Percentiles rank a stretch among this genome's conserved stretches.
phyloP scores from a whole-genome alignment of 805 yeast genomes.

The Jamesozyma gamospora region DNA sequence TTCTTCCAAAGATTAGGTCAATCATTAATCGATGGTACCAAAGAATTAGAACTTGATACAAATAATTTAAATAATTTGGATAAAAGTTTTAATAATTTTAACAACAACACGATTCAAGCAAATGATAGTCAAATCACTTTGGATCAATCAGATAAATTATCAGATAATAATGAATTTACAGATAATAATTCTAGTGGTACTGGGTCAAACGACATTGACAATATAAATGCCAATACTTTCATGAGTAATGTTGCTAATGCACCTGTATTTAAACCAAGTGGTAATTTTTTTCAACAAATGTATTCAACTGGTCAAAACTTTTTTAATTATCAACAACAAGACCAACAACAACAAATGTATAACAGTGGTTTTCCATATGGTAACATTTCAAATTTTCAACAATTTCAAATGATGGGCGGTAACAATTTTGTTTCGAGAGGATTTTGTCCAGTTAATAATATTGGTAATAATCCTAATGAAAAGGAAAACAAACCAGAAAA shows the following conservation, averaged over 20 bases:
- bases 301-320: constrained; percentile 2
- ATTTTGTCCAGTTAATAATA: constrained; percentile 5
- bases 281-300: background rate
- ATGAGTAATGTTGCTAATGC: constrained; percentile 18
- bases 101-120: background rate
- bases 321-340: constrained; percentile 1
- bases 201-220: constrained; percentile 2
- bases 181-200: constrained; percentile 4
- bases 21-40: constrained; percentile 28
- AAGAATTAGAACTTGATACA: constrained; percentile 20
- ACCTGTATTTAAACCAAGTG: constrained; percentile 22
- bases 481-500: constrained; percentile 1
- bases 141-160: constrained; percentile 1
- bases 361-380: constrained; percentile 6
- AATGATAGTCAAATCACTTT: constrained; percentile 3
- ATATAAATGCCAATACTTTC: constrained; percentile 1
- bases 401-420: constrained; percentile 3
- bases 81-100: too few species aligned
- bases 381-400: constrained; percentile 4
- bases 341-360: constrained; percentile 7
- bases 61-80: background rate
- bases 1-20: constrained; percentile 29
- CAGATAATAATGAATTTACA: constrained; percentile 4
- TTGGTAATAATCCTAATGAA: constrained; percentile 1
- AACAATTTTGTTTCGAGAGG: constrained; percentile 6